Evolutionary conservation across 257 asterid species (phyloP).

Genomic region (Solanum etuberosum): DNA sequence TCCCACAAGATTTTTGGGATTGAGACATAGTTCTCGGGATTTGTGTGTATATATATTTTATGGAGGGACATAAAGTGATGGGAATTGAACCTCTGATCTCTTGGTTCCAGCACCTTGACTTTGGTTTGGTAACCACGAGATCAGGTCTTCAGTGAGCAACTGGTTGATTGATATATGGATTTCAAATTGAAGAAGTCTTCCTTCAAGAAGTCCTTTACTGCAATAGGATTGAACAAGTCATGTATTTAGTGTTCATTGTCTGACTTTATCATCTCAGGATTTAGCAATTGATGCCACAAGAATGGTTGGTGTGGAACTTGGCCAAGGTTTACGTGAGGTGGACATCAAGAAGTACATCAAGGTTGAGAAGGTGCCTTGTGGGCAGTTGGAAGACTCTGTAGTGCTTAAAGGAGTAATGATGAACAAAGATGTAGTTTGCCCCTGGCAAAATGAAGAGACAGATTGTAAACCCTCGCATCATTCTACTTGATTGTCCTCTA

Average conservation of each 20-base stretch:
- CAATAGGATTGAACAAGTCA: not conserved
- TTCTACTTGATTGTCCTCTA: constrained; percentile 85
- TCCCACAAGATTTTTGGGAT: not conserved
- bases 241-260: not conserved
- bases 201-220: not conserved
- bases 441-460: constrained; percentile 97
- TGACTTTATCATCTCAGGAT: constrained; percentile 37
- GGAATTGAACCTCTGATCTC: not conserved
- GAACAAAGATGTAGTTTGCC: constrained; percentile 88
- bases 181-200: not conserved
- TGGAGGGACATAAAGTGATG: not conserved
- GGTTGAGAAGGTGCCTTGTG: constrained; percentile 96
- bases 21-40: not conserved
- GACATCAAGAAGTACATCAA: constrained; percentile 90
- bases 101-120: not conserved
- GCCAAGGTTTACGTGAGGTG: constrained; percentile 88
- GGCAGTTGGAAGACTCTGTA: constrained; percentile 89
- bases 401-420: constrained; percentile 91
- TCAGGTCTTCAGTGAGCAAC: not conserved
- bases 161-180: not conserved
- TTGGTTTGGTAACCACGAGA: not conserved
- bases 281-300: constrained; percentile 84
- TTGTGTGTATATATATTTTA: not conserved
- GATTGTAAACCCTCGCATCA: constrained; percentile 75
- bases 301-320: constrained; percentile 78